Evolutionary conservation across 257 asterid species (phyloP).

Genomic region (Verbena officinalis): DNA sequence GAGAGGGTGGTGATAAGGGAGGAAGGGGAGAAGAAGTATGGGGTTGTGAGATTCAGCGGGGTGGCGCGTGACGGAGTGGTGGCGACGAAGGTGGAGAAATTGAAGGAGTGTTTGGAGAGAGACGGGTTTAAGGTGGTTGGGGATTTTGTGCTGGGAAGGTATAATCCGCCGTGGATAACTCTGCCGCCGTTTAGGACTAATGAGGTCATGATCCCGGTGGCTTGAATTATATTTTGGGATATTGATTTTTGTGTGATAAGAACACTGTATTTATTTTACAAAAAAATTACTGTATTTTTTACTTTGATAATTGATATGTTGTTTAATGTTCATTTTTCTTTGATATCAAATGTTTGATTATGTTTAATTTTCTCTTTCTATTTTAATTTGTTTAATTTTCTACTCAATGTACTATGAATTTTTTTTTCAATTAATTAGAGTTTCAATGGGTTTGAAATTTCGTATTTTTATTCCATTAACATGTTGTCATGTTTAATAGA

Average conservation of each 20-base stretch:
- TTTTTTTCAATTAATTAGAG: too few relatives aligned
- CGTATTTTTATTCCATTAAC: too few relatives aligned
- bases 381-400: too few relatives aligned
- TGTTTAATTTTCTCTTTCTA: too few relatives aligned
- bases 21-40: constrained; percentile 82
- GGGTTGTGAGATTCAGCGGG: constrained; percentile 79
- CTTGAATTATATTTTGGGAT: constrained; percentile 30
- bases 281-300: too few relatives aligned
- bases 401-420: too few relatives aligned
- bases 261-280: too few relatives aligned
- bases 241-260: not conserved
- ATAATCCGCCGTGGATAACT: constrained; percentile 94
- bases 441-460: too few relatives aligned
- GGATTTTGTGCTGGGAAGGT: constrained; percentile 82
- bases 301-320: too few relatives aligned
- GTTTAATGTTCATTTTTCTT: too few relatives aligned
- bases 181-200: constrained; percentile 80
- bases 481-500: too few relatives aligned
- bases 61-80: constrained; percentile 67
- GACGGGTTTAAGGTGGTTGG: constrained; percentile 73
- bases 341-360: too few relatives aligned
- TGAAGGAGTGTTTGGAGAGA: constrained; percentile 64
- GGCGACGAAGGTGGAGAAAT: constrained; percentile 59
- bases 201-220: constrained; percentile 86
- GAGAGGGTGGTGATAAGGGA: constrained; percentile 76